Conservation (phyloP, 1,139 yeast genomes). For the Blastobotrys capitulatus region DNA sequence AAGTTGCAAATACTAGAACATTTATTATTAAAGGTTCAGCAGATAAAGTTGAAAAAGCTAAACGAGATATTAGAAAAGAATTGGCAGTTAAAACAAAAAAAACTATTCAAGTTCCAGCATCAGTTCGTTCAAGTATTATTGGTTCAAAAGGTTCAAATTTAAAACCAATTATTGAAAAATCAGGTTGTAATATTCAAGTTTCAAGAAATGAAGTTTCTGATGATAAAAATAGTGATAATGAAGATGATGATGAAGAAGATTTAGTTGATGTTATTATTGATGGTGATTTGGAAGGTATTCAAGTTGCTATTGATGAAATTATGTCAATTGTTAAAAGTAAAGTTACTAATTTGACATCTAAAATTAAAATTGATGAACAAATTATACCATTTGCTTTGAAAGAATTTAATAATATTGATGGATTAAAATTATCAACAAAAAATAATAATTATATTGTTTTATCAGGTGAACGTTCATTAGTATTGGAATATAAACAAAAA, state of each 20-base stretch:
- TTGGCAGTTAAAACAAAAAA: constrained; percentile 59
- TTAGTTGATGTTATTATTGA: constrained; percentile 58
- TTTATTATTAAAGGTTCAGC: constrained; percentile 78
- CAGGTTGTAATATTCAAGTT: constrained; percentile 73
- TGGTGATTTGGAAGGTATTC: constrained; percentile 85
- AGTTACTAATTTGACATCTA: constrained; percentile 33
- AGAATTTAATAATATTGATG: constrained; percentile 18
- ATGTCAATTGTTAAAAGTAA: constrained; percentile 70
- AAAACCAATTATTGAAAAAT: constrained; percentile 67
- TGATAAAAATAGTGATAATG: constrained; percentile 23
- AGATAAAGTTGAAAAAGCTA: constrained; percentile 63
- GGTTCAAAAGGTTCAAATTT: constrained; percentile 86
- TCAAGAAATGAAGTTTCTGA: constrained; percentile 31
- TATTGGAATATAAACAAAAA: constrained; percentile 43
- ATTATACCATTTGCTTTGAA: constrained; percentile 28
- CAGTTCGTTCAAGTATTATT: constrained; percentile 73
- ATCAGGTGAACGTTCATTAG: constrained; percentile 62
- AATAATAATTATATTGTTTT: constrained; percentile 35
- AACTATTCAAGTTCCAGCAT: constrained; percentile 66
- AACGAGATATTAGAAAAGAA: constrained; percentile 68
- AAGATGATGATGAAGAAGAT: constrained; percentile 45
- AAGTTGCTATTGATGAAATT: constrained; percentile 65
- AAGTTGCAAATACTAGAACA: constrained; percentile 72
- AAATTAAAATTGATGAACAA: constrained; percentile 37
- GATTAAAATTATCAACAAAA: constrained; percentile 34